These are phyloP conservation scores for Porcisia deanei DNA, from an alignment of 208 protist genomes.

Conservation along the genomic window DNA sequence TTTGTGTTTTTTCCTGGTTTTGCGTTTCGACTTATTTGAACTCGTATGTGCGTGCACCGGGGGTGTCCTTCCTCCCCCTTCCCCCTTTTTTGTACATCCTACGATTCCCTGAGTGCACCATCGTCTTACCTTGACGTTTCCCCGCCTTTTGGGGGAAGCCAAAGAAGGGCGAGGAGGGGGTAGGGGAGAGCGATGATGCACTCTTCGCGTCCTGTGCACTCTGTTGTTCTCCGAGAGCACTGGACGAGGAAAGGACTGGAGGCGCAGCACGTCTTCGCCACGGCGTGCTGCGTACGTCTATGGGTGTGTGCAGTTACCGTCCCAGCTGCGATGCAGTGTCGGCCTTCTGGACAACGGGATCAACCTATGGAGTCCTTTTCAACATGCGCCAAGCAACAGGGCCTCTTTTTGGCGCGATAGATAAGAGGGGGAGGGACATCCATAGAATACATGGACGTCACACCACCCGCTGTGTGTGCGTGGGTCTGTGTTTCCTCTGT, in stretches of 20 bases:
- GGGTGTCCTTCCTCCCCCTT: too few relatives aligned
- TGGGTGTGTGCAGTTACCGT: not conserved
- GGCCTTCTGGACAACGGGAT: not conserved
- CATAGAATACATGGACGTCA: not conserved
- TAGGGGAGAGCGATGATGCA: not conserved
- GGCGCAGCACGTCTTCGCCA: not conserved
- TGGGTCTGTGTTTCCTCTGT: not conserved
- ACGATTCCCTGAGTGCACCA: not conserved
- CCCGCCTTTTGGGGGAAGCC: not conserved
- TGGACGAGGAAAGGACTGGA: not conserved
- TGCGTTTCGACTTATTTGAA: too few relatives aligned
- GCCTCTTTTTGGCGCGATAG: not conserved
- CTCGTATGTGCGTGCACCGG: too few relatives aligned
- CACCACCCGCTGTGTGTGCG: not conserved
- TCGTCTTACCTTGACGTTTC: too few relatives aligned
- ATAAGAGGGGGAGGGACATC: not conserved
- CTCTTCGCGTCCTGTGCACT: not conserved
- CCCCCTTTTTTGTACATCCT: too few relatives aligned
- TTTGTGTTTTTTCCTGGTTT: conserved; percentile 9
- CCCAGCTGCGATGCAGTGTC: not conserved
- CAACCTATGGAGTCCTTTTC: too few relatives aligned
- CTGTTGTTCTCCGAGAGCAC: not conserved
- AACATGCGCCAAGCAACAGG: not conserved
- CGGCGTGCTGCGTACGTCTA: conserved; percentile 1
- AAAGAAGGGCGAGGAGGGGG: not conserved